Evolutionary conservation across 352 stramenopile species (phyloP).

Genomic region (Phytophthora colocasiae): DNA sequence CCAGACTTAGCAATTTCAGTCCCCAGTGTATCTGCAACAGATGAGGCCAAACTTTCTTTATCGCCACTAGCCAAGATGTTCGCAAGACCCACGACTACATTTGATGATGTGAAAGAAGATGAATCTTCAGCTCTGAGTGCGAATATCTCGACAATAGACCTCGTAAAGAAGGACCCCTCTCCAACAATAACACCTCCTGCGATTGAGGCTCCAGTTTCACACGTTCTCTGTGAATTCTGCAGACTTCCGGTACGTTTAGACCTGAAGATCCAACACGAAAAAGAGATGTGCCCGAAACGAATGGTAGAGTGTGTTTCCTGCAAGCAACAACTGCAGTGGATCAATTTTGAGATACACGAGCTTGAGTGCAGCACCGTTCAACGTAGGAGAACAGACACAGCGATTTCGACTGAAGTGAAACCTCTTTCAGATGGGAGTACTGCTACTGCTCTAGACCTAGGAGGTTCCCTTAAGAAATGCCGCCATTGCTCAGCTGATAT

Average conservation of each 20-base stretch:
- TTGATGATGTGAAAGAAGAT: neutral
- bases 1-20: neutral
- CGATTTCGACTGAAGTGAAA: constrained; percentile 1
- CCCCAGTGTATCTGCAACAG: constrained; percentile 1
- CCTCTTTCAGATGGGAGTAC: neutral
- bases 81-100: neutral
- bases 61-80: constrained; percentile 42
- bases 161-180: neutral
- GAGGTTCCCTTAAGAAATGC: constrained; percentile 61
- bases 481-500: constrained; percentile 68
- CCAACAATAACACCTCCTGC: constrained; percentile 7
- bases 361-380: constrained; percentile 22
- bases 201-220: constrained; percentile 16
- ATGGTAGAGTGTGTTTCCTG: constrained; percentile 52
- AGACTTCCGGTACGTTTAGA: constrained; percentile 59
- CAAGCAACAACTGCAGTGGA: constrained; percentile 50
- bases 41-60: constrained; percentile 6
- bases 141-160: neutral
- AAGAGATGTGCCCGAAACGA: constrained; percentile 62
- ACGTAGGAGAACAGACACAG: constrained; percentile 2
- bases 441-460: neutral
- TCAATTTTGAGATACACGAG: constrained; percentile 52
- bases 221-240: constrained; percentile 56
- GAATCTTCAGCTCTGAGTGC: neutral
- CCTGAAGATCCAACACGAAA: constrained; percentile 60